A percentile compares a stretch with the other conserved stretches of the same genome.
Evolutionary conservation across 2,329 filamentous ascomycete species (phyloP).

Genomic region (Metarhizium rileyi): DNA sequence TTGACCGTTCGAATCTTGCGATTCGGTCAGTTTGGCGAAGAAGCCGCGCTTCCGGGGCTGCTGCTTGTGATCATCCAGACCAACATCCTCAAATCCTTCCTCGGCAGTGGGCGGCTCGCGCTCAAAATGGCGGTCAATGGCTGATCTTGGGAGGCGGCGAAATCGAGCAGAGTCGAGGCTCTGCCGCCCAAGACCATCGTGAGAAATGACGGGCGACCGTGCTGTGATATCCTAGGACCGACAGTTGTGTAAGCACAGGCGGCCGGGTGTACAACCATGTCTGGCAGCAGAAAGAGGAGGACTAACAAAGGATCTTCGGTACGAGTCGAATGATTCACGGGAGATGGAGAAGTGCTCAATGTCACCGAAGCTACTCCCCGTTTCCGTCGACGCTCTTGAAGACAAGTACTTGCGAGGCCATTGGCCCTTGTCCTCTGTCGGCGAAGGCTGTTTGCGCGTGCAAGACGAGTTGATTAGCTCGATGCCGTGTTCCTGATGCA

Average conservation of each 20-base stretch:
- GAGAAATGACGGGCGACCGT: slow-evolving; percentile 60
- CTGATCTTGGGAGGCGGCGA: slow-evolving; percentile 51
- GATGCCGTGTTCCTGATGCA: neutral
- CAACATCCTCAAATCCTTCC: slow-evolving; percentile 84
- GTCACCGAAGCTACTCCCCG: slow-evolving; percentile 57
- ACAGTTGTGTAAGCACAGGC: slow-evolving; percentile 10
- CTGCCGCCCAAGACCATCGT: slow-evolving; percentile 56
- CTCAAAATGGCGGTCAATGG: slow-evolving; percentile 48
- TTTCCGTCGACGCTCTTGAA: slow-evolving; percentile 45
- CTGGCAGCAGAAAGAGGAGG: neutral
- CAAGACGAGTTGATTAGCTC: slow-evolving; percentile 8
- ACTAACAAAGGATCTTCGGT: slow-evolving; percentile 86
- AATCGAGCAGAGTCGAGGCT: slow-evolving; percentile 70
- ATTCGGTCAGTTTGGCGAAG: slow-evolving; percentile 66
- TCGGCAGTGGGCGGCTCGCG: slow-evolving; percentile 58
- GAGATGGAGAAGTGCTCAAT: slow-evolving; percentile 94
- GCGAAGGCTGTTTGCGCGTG: slow-evolving; percentile 56
- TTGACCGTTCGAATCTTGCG: slow-evolving; percentile 26
- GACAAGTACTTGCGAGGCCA: slow-evolving; percentile 54
- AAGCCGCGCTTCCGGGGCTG: slow-evolving; percentile 52
- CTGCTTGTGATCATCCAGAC: slow-evolving; percentile 63
- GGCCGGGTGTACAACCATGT: neutral
- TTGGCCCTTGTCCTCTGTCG: slow-evolving; percentile 71
- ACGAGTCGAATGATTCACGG: slow-evolving; percentile 93
- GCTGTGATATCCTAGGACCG: slow-evolving; percentile 73